Conservation (phyloP, 78 protist species). For the Monosiga brevicollis region DNA sequence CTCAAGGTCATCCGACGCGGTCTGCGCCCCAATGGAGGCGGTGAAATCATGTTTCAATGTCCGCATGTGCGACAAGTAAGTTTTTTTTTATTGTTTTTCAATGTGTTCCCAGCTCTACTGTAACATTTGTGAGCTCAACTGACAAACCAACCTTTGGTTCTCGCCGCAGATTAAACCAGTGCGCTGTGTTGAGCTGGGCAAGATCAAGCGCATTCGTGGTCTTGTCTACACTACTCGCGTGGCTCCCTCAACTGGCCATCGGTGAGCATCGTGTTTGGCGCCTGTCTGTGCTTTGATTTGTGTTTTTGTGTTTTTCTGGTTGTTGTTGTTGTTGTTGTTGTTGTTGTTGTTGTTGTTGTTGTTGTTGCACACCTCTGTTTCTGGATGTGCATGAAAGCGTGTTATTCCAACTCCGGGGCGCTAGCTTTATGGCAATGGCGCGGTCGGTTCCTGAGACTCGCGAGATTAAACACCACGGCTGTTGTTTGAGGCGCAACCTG, state of each 20-base stretch:
- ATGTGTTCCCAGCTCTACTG: too few species aligned
- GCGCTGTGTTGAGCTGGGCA: constrained; percentile 56
- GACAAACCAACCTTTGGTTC: too few species aligned
- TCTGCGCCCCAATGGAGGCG: constrained; percentile 87
- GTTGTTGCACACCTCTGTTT: background rate
- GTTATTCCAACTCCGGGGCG: too few species aligned
- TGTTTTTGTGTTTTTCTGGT: background rate
- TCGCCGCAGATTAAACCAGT: constrained; percentile 62
- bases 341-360: background rate
- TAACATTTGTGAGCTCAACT: too few species aligned
- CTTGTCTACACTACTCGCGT: constrained; percentile 39
- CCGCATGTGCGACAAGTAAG: constrained; percentile 53
- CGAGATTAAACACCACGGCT: too few species aligned
- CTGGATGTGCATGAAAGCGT: background rate
- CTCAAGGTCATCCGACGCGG: constrained; percentile 68
- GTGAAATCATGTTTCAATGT: constrained; percentile 66
- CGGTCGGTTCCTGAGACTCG: too few species aligned
- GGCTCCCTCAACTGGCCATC: too few species aligned
- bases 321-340: background rate
- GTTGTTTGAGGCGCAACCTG: too few species aligned
- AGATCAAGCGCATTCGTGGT: constrained; percentile 82
- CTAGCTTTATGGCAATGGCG: too few species aligned
- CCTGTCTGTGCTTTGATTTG: background rate
- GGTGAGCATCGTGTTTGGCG: too few species aligned
- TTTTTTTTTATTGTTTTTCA: too few species aligned